Conservation (phyloP, 1,139 yeast genomes). For the Petasospora rhodanensis region DNA sequence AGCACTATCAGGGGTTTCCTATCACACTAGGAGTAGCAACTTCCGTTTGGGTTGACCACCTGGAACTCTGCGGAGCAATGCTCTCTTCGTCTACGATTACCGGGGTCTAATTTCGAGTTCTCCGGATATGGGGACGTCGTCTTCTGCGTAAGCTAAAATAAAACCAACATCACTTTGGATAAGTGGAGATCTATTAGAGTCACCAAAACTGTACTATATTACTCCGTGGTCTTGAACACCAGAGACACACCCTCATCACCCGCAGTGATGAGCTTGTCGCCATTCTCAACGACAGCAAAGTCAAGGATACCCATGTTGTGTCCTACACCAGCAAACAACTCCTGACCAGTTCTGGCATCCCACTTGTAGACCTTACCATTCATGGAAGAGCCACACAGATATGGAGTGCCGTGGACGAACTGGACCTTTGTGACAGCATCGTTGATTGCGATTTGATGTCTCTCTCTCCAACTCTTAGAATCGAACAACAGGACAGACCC, state of each 20-base stretch:
- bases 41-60: too few relatives aligned
- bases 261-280: constrained; percentile 78
- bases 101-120: too few relatives aligned
- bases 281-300: constrained; percentile 60
- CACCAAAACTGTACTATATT: background rate
- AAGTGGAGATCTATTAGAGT: too few relatives aligned
- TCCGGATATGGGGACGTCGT: too few relatives aligned
- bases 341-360: constrained; percentile 84
- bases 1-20: too few relatives aligned
- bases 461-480: constrained; percentile 78
- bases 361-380: constrained; percentile 82
- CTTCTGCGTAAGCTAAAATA: too few relatives aligned
- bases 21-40: too few relatives aligned
- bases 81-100: too few relatives aligned
- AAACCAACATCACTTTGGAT: too few relatives aligned
- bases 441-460: constrained; percentile 62
- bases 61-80: too few relatives aligned
- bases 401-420: constrained; percentile 55
- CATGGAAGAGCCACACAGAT: constrained; percentile 70
- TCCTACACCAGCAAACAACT: constrained; percentile 75
- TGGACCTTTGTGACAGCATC: constrained; percentile 82
- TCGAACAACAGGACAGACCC: constrained; percentile 84
- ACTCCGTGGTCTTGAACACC: constrained; percentile 42
- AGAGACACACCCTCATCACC: constrained; percentile 96
- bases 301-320: constrained; percentile 94